phyloP scores from a whole-genome alignment of 805 yeast species.

The Grigorovia humatica region DNA sequence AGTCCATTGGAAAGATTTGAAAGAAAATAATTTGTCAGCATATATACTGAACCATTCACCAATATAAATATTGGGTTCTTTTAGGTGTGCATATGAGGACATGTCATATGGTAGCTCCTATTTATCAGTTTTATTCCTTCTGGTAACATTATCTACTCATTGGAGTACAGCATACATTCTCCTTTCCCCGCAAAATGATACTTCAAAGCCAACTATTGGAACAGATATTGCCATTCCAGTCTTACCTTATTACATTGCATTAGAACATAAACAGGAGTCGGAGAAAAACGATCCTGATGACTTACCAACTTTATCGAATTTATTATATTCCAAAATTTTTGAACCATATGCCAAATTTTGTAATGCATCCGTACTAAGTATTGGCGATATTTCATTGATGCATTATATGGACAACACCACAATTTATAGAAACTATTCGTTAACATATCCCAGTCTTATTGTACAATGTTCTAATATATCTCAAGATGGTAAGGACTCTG shows the following conservation, averaged over 20 bases:
- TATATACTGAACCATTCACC: neutral
- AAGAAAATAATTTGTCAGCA: no score
- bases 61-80: neutral
- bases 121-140: neutral
- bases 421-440: slow-evolving; percentile 6
- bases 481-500: neutral
- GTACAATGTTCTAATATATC: slow-evolving; percentile 8
- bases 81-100: neutral
- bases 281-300: neutral
- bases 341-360: slow-evolving; percentile 9
- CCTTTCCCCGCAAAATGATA: neutral
- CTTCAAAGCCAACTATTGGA: neutral
- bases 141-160: neutral
- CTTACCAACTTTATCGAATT: slow-evolving; percentile 4
- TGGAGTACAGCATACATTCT: neutral
- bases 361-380: slow-evolving; percentile 9
- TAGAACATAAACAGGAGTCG: neutral
- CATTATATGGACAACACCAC: neutral
- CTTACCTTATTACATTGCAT: neutral
- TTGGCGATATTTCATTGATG: slow-evolving; percentile 9
- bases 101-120: neutral
- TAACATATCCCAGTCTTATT: slow-evolving; percentile 15
- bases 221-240: neutral
- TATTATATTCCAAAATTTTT: slow-evolving; percentile 6
- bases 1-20: no score